These are phyloP conservation scores for Fusarium multiceps DNA, from an alignment of 2,329 filamentous ascomycete species.

Conservation along the genomic window DNA sequence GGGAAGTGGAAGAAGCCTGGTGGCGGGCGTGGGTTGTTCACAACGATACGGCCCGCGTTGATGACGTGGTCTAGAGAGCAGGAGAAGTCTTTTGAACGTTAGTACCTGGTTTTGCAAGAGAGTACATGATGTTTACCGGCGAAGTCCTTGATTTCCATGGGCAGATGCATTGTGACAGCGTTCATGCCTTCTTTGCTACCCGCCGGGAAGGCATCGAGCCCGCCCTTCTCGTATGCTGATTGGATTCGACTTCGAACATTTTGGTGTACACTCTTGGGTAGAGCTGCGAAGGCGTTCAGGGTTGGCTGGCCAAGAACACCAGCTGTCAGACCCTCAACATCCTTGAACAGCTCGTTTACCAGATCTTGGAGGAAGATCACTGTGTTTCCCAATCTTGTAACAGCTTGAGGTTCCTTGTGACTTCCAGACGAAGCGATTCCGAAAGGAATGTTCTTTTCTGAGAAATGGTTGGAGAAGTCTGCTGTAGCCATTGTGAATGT, in stretches of 20 bases:
- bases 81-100: conserved; percentile 59
- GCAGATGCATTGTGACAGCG: conserved; percentile 59
- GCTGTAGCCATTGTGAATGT: background rate
- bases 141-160: conserved; percentile 66
- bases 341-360: conserved; percentile 44
- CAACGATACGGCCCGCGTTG: conserved; percentile 59
- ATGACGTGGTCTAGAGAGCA: conserved; percentile 64
- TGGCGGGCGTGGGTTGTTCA: conserved; percentile 53
- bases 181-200: conserved; percentile 27
- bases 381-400: conserved; percentile 61
- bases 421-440: conserved; percentile 59
- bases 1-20: conserved; percentile 61
- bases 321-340: conserved; percentile 40
- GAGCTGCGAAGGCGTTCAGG: conserved; percentile 23
- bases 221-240: background rate
- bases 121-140: too few species aligned
- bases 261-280: background rate
- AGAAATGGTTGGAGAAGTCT: conserved; percentile 56
- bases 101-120: too few species aligned
- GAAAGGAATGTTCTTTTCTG: conserved; percentile 64
- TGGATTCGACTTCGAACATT: conserved; percentile 3
- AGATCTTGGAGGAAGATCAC: conserved; percentile 64
- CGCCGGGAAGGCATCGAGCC: conserved; percentile 6
- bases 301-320: background rate
- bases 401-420: conserved; percentile 56